Conservation (phyloP, 345 rosid species). For the Fremontodendron californicum region DNA sequence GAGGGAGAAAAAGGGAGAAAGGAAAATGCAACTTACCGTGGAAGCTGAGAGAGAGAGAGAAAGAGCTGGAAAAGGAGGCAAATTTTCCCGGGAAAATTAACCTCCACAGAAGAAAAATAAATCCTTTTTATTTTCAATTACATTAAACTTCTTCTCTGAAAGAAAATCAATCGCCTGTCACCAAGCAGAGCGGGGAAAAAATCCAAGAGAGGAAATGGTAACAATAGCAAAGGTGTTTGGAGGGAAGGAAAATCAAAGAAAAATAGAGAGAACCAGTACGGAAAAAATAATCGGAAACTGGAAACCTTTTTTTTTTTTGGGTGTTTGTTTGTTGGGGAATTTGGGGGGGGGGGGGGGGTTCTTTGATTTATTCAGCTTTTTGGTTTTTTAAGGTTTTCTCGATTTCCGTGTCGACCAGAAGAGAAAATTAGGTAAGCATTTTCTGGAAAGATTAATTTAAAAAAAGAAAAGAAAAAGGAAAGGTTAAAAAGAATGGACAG, state of each 20-base stretch:
- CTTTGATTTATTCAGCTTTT: not conserved
- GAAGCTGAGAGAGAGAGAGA: not conserved
- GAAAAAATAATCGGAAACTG: not conserved
- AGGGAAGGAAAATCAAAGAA: slow-evolving; percentile 29
- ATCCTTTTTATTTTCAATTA: not conserved
- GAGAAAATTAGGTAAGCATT: slow-evolving; percentile 14
- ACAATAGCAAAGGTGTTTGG: slow-evolving; percentile 23
- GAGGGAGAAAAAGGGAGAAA: not conserved
- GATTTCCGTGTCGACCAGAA: slow-evolving; percentile 3
- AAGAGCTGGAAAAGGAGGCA: slow-evolving; percentile 8
- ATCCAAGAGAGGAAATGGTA: not conserved
- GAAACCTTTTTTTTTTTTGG: not conserved
- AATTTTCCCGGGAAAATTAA: slow-evolving; percentile 25
- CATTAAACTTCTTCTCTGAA: not conserved
- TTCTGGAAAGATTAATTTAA: not conserved
- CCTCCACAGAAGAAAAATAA: slow-evolving; percentile 11
- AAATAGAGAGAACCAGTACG: not conserved
- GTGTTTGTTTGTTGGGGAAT: not conserved
- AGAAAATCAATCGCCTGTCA: not conserved
- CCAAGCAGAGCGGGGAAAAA: slow-evolving; percentile 1
- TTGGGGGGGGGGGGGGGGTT: no score
- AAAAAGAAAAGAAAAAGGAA: not conserved
- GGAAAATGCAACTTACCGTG: slow-evolving; percentile 16
- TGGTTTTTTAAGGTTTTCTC: slow-evolving; percentile 8
- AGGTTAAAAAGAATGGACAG: not conserved